phyloP scores from a whole-genome alignment of 2,329 filamentous ascomycete species.

The Neospermospora avenae region DNA sequence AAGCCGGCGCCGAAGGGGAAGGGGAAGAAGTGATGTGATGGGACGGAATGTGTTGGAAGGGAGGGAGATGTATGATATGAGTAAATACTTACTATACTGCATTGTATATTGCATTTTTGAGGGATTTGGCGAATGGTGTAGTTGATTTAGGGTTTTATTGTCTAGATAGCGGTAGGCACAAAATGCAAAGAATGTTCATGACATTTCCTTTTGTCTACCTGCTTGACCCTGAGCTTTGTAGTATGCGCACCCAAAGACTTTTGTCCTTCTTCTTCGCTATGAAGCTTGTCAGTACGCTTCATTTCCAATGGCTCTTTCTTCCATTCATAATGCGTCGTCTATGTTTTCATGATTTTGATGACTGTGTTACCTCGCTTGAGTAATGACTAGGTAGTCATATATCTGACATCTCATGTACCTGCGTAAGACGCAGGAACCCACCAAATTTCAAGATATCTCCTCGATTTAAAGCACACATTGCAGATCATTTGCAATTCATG shows the following conservation, averaged over 20 bases:
- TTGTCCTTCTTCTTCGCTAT: too few relatives aligned
- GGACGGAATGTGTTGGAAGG: too few relatives aligned
- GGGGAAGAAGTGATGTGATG: conserved; percentile 24
- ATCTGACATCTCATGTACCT: background rate
- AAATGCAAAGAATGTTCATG: background rate
- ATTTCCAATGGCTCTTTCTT: too few relatives aligned
- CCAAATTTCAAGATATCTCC: background rate
- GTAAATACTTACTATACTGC: background rate
- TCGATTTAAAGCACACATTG: background rate
- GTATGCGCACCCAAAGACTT: too few relatives aligned
- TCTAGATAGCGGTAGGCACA: background rate
- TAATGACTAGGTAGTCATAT: too few relatives aligned
- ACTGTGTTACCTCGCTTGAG: background rate
- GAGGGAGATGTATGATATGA: background rate
- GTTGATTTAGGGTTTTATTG: background rate
- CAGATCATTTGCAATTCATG: background rate
- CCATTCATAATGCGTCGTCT: too few relatives aligned
- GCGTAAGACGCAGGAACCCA: conserved; percentile 2
- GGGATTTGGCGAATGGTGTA: background rate
- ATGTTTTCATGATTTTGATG: too few relatives aligned
- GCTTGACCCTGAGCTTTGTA: too few relatives aligned
- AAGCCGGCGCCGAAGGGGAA: conserved; percentile 28
- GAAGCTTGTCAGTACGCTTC: too few relatives aligned
- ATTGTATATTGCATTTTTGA: background rate
- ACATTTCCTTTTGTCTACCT: background rate